Evolutionary conservation across 345 rosid genomes (phyloP).

Genomic region (Durio zibethinus): DNA sequence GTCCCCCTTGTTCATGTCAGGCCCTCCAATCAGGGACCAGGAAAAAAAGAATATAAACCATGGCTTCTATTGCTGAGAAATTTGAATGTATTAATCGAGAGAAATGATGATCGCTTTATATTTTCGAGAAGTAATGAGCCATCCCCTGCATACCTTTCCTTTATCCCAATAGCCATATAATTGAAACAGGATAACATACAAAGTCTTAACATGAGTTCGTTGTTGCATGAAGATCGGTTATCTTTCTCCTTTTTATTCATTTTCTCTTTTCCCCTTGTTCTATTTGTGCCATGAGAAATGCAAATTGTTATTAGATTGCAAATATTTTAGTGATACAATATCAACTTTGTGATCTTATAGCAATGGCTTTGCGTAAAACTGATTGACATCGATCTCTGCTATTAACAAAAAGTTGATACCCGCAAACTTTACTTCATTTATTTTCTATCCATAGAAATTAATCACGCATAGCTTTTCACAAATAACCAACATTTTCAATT

Average conservation of each 20-base stretch:
- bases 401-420: neutral
- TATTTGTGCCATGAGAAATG: neutral
- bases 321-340: neutral
- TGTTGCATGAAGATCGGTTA: neutral
- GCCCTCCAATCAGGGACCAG: neutral
- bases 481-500: neutral
- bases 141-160: no score
- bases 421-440: neutral
- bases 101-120: neutral
- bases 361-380: neutral
- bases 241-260: neutral
- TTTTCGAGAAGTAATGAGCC: neutral
- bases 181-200: neutral
- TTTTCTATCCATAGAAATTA: neutral
- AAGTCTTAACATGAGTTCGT: neutral
- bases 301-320: neutral
- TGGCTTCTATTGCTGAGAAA: neutral
- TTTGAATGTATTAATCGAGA: neutral
- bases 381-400: neutral
- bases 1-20: neutral
- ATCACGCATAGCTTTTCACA: neutral
- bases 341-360: neutral
- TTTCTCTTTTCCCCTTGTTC: neutral
- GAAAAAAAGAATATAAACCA: neutral
- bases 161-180: neutral